Evolutionary conservation across 2,329 filamentous ascomycete species (phyloP).

Genomic region (Mariannaea sp.): DNA sequence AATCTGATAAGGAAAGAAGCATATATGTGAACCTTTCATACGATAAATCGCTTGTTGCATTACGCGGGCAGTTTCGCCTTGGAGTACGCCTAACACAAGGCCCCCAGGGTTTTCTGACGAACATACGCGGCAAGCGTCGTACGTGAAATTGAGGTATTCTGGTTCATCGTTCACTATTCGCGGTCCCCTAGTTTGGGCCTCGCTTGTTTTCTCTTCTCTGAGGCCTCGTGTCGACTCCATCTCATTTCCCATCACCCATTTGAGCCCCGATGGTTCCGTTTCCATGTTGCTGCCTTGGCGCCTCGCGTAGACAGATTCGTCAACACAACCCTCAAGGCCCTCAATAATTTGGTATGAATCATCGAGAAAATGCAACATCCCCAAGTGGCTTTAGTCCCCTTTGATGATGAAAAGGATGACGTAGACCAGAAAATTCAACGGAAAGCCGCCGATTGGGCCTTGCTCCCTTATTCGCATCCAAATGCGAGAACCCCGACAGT

Average conservation of each 20-base stretch:
- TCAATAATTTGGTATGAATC: neutral
- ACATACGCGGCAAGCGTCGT: neutral
- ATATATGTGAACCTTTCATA: too few species aligned
- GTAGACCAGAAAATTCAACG: neutral
- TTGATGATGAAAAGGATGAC: slow-evolving; percentile 8
- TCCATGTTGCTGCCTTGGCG: slow-evolving; percentile 9
- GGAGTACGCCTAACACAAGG: neutral
- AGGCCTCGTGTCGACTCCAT: neutral
- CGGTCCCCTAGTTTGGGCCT: neutral
- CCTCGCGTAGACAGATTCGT: slow-evolving; percentile 1
- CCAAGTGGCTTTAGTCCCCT: neutral
- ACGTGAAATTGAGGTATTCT: neutral
- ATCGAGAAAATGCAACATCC: neutral
- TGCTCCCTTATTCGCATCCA: neutral
- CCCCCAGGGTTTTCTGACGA: neutral
- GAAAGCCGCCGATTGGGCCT: neutral
- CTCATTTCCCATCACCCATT: neutral
- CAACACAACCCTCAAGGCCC: neutral
- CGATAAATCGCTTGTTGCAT: too few species aligned
- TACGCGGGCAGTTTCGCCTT: too few species aligned
- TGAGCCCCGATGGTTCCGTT: slow-evolving; percentile 2
- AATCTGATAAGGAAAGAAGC: neutral
- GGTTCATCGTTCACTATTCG: neutral
- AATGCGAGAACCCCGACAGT: neutral
- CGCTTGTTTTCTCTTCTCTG: neutral